Percentiles rank a stretch among this genome's conserved stretches.
Evolutionary conservation across 2,329 filamentous ascomycete genomes (phyloP).

Genomic region (Zalaria obscura): DNA sequence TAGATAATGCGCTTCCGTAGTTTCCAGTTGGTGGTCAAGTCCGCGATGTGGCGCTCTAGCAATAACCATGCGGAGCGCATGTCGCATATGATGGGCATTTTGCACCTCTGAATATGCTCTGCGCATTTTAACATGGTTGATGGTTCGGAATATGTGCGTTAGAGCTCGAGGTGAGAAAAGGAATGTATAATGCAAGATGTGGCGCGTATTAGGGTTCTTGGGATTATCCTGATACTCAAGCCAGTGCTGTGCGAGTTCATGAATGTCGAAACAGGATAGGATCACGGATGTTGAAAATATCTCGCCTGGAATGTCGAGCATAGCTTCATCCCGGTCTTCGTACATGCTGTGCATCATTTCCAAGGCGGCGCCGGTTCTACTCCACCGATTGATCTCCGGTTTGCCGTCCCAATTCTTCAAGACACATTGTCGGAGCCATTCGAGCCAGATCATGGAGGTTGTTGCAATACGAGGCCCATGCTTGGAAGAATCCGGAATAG

Average conservation of each 20-base stretch:
- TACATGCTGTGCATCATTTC: slow-evolving; percentile 49
- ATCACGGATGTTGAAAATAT: slow-evolving; percentile 67
- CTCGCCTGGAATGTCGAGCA: slow-evolving; percentile 44
- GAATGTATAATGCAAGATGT: slow-evolving; percentile 69
- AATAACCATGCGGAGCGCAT: slow-evolving; percentile 1
- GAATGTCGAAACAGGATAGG: slow-evolving; percentile 58
- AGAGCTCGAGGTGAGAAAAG: slow-evolving; percentile 61
- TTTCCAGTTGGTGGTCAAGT: slow-evolving; percentile 18
- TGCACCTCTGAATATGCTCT: slow-evolving; percentile 6
- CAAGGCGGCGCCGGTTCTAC: slow-evolving; percentile 63
- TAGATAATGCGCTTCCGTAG: slow-evolving; percentile 24
- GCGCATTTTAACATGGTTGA: slow-evolving; percentile 78
- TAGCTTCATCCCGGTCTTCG: not conserved
- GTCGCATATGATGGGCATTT: slow-evolving; percentile 4
- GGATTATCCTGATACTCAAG: slow-evolving; percentile 36
- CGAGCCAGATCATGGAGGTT: slow-evolving; percentile 31
- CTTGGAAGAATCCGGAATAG: too few relatives aligned
- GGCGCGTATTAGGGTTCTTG: slow-evolving; percentile 48
- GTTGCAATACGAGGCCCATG: not conserved
- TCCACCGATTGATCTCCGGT: slow-evolving; percentile 53
- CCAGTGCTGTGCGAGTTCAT: slow-evolving; percentile 64
- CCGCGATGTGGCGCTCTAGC: slow-evolving; percentile 3
- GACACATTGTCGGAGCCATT: slow-evolving; percentile 63
- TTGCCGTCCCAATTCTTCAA: slow-evolving; percentile 70
- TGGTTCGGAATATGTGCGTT: slow-evolving; percentile 71